Percentiles rank a stretch among this genome's conserved stretches.
Conservation (phyloP, 2,329 filamentous ascomycete genomes). For the Nannizziopsis arthrosporioides region DNA sequence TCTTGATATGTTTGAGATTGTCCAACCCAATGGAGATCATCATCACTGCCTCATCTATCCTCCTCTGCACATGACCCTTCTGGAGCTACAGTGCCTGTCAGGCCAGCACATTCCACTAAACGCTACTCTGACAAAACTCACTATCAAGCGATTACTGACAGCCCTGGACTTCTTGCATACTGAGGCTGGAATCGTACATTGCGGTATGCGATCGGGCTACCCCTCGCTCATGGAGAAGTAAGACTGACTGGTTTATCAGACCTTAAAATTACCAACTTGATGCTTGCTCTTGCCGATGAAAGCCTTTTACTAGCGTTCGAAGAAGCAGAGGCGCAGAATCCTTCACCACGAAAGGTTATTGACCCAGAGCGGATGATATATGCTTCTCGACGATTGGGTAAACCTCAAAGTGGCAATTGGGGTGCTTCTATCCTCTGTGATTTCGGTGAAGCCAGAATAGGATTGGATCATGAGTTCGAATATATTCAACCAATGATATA, state of each 20-base stretch:
- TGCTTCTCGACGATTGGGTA: slow-evolving; percentile 12
- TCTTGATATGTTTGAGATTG: no score
- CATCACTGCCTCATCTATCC: no score
- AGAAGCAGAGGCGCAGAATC: slow-evolving; percentile 6
- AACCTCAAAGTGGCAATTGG: slow-evolving; percentile 15
- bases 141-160: slow-evolving; percentile 6
- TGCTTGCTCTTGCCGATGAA: slow-evolving; percentile 2
- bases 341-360: slow-evolving; percentile 6
- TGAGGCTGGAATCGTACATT: slow-evolving; percentile 5
- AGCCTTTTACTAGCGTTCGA: slow-evolving; percentile 2
- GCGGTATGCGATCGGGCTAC: not conserved
- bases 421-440: slow-evolving; percentile 26
- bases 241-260: not conserved
- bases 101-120: no score
- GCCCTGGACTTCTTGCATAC: slow-evolving; percentile 10
- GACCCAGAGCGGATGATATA: slow-evolving; percentile 1
- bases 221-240: not conserved
- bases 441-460: slow-evolving; percentile 19
- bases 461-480: slow-evolving; percentile 9
- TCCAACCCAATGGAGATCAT: no score
- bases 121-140: slow-evolving; percentile 1
- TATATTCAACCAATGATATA: no score
- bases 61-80: no score
- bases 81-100: no score
- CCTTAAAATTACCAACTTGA: slow-evolving; percentile 7